Percentiles rank a stretch among this genome's conserved stretches.
These are phyloP conservation scores for Picochlorum sp. DNA, from an alignment of 139 green algal genomes.

Conservation along the genomic window DNA sequence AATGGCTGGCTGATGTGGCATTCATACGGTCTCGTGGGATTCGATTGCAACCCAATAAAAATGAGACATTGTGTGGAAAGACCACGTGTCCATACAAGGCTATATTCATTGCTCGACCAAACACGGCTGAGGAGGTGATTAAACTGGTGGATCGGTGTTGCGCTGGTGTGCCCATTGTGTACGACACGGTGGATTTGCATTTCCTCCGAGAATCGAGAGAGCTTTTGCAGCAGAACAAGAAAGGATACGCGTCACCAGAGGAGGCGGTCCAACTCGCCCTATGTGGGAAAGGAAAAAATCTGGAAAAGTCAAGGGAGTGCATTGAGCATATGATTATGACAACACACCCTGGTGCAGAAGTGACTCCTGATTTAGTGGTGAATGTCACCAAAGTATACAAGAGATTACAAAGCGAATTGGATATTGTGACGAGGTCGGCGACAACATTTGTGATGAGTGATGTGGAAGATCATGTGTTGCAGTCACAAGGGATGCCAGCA, in stretches of 20 bases:
- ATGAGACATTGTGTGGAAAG: not conserved
- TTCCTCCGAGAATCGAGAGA: conserved; percentile 18
- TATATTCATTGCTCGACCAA: not conserved
- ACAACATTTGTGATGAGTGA: too few relatives aligned
- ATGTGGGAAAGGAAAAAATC: not conserved
- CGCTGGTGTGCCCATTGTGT: conserved; percentile 5
- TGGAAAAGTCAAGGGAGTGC: too few relatives aligned
- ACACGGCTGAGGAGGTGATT: not conserved
- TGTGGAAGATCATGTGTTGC: too few relatives aligned
- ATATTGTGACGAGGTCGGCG: too few relatives aligned
- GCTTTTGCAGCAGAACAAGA: not conserved
- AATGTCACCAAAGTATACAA: too few relatives aligned
- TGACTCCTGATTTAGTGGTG: too few relatives aligned
- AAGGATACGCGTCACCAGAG: not conserved
- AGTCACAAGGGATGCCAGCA: not conserved
- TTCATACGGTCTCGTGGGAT: not conserved
- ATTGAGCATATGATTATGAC: too few relatives aligned
- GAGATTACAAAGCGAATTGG: too few relatives aligned
- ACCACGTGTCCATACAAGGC: not conserved
- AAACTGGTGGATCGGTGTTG: not conserved
- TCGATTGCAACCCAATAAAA: not conserved
- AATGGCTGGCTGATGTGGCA: not conserved
- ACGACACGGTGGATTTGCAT: conserved; percentile 25
- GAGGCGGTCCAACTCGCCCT: not conserved
- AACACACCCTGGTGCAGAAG: too few relatives aligned